Percentiles rank a stretch among this genome's conserved stretches.
phyloP scores from a whole-genome alignment of 2,329 filamentous ascomycete genomes.

The Fusarium lyarnte region DNA sequence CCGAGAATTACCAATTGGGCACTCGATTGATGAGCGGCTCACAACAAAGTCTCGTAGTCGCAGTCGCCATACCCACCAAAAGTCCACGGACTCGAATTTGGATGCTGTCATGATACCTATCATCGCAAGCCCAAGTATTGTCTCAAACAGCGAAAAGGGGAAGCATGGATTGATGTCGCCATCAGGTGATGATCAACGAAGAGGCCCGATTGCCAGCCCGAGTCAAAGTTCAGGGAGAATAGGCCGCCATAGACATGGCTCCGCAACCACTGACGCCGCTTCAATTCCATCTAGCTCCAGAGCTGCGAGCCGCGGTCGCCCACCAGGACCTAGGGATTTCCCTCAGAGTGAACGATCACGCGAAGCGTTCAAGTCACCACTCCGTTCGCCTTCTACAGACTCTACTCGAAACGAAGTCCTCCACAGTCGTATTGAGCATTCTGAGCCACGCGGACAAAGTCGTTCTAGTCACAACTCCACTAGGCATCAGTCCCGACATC shows the following conservation, averaged over 20 bases:
- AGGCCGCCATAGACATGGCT: neutral
- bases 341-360: neutral
- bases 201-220: neutral
- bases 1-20: neutral
- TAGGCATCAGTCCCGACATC: neutral
- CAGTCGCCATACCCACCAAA: neutral
- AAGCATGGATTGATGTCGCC: neutral
- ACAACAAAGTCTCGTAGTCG: neutral
- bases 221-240: neutral
- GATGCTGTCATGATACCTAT: conserved; percentile 9
- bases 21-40: neutral
- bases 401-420: conserved; percentile 23
- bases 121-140: conserved; percentile 14
- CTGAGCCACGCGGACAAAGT: neutral
- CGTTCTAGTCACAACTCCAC: neutral
- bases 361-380: neutral
- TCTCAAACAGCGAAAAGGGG: neutral
- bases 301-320: conserved; percentile 20
- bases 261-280: neutral
- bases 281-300: neutral
- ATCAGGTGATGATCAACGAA: conserved; percentile 2
- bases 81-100: neutral
- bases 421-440: neutral
- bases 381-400: conserved; percentile 16
- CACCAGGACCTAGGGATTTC: neutral